Percentiles rank a stretch among this genome's conserved stretches.
These are phyloP conservation scores for Medicago lupulina DNA, from an alignment of 306 rosid genomes.

Conservation along the genomic window DNA sequence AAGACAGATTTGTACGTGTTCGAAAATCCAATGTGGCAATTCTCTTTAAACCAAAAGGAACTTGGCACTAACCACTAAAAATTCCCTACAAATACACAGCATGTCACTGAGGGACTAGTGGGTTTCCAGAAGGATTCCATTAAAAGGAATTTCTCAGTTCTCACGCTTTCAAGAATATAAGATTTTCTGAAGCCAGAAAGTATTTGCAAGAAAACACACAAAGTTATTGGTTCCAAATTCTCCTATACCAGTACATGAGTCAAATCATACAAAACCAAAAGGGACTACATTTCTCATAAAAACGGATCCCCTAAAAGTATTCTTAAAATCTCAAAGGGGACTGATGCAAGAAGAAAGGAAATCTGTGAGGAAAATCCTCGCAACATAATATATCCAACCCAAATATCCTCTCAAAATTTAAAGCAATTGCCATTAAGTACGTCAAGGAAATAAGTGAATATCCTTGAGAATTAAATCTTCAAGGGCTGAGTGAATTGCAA, in stretches of 20 bases:
- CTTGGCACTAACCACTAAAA: not conserved
- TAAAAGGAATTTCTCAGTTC: not conserved
- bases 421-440: not conserved
- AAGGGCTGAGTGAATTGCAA: not conserved
- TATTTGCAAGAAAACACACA: not conserved
- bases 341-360: too few species aligned
- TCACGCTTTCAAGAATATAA: not conserved
- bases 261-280: not conserved
- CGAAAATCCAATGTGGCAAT: slow-evolving; percentile 7
- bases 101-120: not conserved
- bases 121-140: not conserved
- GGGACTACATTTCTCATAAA: not conserved
- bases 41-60: slow-evolving; percentile 1
- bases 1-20: not conserved
- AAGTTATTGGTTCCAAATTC: not conserved
- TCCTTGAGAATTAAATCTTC: not conserved
- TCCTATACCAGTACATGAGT: not conserved
- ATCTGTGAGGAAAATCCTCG: not conserved
- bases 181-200: not conserved
- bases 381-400: not conserved
- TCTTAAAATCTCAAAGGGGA: not conserved
- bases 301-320: not conserved
- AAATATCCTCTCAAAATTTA: not conserved
- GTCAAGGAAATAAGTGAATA: not conserved
- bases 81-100: not conserved